Evolutionary conservation across 75 land plant genomes (phyloP), one percentile per base, ranked within the genome.

Genomic region (Gnetum montanum): DNA sequence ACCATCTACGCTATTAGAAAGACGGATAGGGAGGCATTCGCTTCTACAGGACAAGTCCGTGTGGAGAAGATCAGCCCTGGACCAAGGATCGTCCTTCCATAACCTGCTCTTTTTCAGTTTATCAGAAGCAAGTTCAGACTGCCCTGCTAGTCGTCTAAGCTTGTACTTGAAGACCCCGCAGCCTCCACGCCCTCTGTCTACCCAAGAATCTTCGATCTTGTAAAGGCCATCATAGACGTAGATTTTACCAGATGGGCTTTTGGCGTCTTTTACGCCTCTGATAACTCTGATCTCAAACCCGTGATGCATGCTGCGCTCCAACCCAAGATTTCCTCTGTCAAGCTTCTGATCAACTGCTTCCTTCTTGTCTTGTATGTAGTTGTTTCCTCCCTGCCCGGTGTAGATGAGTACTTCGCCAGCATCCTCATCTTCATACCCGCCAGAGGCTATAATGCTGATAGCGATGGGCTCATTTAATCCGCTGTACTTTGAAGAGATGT

Each of bases 201-300:
- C 51, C 72, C 81, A 74, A 20, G 60, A 74, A 11, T 82, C 65
- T 19, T 31, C 55, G 47, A 92, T 67, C 16, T 40, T 63, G 68
- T 88, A 92, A 15, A 92, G 51, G 6, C 97, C 97, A 64, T 92
- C 95, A 47, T 92, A 92, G 29, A 86, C 60, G 62, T 85, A 92
- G 6, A 74, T 53, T 60, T 70, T 86, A 26, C 73, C 70, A 8
- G 75, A 24, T 23, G 76, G 66, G 46, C 79, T 67, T 2, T 49
- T 55, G 19, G 57, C 49, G 59, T 58, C 74, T 62, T 67, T 75
- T 28, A 70, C 20, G 0, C 97, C 85, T 1, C 97, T 52, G 20
- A 87, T 84, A 10, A 91, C 97, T 23, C 97, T 72, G 25, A 92
- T 68, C 56, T 86, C 85, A 40, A 87, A 60, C 12, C 75, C 76